These are phyloP conservation scores for Musa balbisiana DNA, from an alignment of 202 grass and related monocot species.

Conservation along the genomic window DNA sequence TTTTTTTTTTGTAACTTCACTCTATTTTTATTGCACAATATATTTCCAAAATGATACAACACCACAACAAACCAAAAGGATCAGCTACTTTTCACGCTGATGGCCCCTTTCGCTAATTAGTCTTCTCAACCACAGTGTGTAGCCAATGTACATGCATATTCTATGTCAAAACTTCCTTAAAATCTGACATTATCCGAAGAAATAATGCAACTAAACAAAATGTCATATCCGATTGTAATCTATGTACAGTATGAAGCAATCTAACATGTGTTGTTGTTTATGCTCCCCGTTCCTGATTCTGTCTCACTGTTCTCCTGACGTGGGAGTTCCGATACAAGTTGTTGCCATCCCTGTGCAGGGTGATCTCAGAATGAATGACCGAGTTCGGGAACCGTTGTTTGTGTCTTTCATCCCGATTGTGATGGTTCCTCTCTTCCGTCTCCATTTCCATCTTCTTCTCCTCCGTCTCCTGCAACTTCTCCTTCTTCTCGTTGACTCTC, in stretches of 20 bases:
- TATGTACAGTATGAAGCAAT: neutral
- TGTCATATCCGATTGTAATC: neutral
- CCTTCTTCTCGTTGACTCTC: neutral
- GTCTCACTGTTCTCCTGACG: neutral
- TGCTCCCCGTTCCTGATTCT: constrained; percentile 5
- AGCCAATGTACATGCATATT: too few relatives aligned
- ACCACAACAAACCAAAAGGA: too few relatives aligned
- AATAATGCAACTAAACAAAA: too few relatives aligned
- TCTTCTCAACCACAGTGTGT: too few relatives aligned
- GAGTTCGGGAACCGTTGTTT: constrained; percentile 4
- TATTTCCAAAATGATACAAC: too few relatives aligned
- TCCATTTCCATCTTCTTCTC: neutral
- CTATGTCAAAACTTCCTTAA: too few relatives aligned
- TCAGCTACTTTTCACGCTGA: too few relatives aligned
- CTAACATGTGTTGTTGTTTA: too few relatives aligned
- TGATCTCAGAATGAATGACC: constrained; percentile 1
- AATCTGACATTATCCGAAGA: too few relatives aligned
- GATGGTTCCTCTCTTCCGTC: neutral
- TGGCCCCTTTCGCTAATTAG: too few relatives aligned
- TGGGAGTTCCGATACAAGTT: neutral
- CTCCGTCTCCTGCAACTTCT: neutral
- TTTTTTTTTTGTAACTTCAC: too few relatives aligned
- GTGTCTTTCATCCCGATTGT: constrained; percentile 1
- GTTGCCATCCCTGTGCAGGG: neutral
- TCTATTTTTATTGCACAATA: too few relatives aligned